A percentile compares a stretch with the other conserved stretches of the same genome.
phyloP scores from a whole-genome alignment of 805 yeast species.

The Nematodospora valgi region DNA sequence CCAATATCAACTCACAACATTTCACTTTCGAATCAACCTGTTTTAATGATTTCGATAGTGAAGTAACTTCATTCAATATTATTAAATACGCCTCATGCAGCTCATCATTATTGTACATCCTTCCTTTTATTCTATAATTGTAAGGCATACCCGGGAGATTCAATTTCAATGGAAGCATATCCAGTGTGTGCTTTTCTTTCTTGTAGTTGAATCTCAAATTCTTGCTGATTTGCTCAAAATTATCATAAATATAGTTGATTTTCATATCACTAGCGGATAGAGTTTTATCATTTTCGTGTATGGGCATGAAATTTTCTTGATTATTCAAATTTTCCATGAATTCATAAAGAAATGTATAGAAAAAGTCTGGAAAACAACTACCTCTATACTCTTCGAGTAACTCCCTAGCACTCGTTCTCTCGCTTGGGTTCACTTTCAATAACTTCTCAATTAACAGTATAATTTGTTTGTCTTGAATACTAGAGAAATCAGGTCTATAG shows the following conservation, averaged over 20 bases:
- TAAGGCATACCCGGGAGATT: slow-evolving; percentile 51
- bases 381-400: slow-evolving; percentile 51
- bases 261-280: slow-evolving; percentile 39
- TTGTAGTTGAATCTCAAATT: slow-evolving; percentile 22
- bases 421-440: slow-evolving; percentile 59
- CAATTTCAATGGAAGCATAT: slow-evolving; percentile 21
- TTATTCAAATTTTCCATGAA: slow-evolving; percentile 45
- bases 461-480: slow-evolving; percentile 49
- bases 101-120: slow-evolving; percentile 1
- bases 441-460: slow-evolving; percentile 57
- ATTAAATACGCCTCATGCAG: slow-evolving; percentile 51
- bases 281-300: slow-evolving; percentile 15
- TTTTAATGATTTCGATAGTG: slow-evolving; percentile 58
- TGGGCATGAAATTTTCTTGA: slow-evolving; percentile 13
- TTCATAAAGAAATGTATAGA: slow-evolving; percentile 67
- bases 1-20: slow-evolving; percentile 74
- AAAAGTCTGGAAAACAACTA: slow-evolving; percentile 60
- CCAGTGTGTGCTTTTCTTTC: neutral
- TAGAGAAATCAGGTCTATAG: slow-evolving; percentile 58
- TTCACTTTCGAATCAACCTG: slow-evolving; percentile 57
- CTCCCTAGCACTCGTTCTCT: slow-evolving; percentile 54
- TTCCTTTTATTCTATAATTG: slow-evolving; percentile 25
- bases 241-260: slow-evolving; percentile 56
- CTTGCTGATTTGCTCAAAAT: slow-evolving; percentile 45
- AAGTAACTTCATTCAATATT: slow-evolving; percentile 53